Conservation (phyloP, 2,329 filamentous ascomycete genomes). For the Talaromyces sp. region DNA sequence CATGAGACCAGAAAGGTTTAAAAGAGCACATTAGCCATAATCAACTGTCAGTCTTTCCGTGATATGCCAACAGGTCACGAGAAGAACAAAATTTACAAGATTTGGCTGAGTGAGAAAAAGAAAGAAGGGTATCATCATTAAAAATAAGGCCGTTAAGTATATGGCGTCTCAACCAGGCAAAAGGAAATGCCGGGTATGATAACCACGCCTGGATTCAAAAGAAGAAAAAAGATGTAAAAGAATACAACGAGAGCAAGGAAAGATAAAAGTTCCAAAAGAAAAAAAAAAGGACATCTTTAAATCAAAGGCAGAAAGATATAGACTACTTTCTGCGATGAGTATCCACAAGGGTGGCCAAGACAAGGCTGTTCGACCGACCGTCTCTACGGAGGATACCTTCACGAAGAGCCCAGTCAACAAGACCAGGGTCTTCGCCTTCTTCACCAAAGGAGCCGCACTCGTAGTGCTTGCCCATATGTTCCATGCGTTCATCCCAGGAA, state of each 20-base stretch:
- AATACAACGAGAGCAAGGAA: too few relatives aligned
- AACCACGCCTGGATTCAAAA: not conserved
- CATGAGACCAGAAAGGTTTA: not conserved
- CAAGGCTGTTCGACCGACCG: not conserved
- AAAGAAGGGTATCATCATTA: not conserved
- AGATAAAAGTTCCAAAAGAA: not conserved
- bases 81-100: not conserved
- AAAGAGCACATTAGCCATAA: not conserved
- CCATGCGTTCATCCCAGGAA: slow-evolving; percentile 77
- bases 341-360: not conserved
- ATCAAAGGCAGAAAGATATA: not conserved
- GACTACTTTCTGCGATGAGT: not conserved
- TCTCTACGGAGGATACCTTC: slow-evolving; percentile 19
- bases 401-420: slow-evolving; percentile 34
- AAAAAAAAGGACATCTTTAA: not conserved
- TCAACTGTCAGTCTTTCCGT: not conserved
- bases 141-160: not conserved
- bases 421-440: slow-evolving; percentile 36
- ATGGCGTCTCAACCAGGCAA: not conserved
- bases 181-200: not conserved
- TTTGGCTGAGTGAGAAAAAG: not conserved
- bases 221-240: not conserved
- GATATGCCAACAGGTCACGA: not conserved
- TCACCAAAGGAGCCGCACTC: slow-evolving; percentile 49
- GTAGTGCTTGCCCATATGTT: slow-evolving; percentile 78